Evolutionary conservation across 1,284 basidiomycete species (phyloP), one percentile per base, ranked within the genome.

Genomic region (Cryptococcus maquisensis): DNA sequence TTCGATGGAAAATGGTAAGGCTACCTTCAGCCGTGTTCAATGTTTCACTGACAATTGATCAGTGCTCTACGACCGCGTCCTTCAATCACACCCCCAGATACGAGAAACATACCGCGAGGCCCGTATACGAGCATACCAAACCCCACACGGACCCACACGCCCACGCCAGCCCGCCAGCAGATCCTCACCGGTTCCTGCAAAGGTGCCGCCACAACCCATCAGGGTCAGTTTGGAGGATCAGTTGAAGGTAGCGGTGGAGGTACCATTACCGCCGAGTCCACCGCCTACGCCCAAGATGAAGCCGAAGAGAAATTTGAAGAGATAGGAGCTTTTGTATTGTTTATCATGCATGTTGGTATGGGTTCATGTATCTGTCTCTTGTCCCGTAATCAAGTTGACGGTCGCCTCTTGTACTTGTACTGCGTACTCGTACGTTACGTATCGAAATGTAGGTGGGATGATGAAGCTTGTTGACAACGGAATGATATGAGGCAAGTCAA

Each of bases 1-100:
- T 9, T 48, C 60, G 4, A 67, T 68, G 61, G 60, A 68, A 52
- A 50, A 64, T 40, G 56, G 65, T 67, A 32, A 47, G 63, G 57
- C 24, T 5, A 5, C 21, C 20, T 21, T 13, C 12, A 24, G 24
- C 20, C 20, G 26, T n/a, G 37, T 38, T 1, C 15, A n/a, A 36
- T 47, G 13, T 28, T 7, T 35, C 12, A 12, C n/a, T 47, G 13
- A 47, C 26, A 47, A 6, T 4, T 43, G 20, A 21, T 32, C 49
- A 69, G 67, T 66, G 21, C 41, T 69, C 28, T 48, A 66, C 15
- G 62, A 67, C 35, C 42, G 57, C 6, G 56, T 60, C 8, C 36
- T 67, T 8, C 57, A 57, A 1, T 54, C 57, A 0, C 65, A 69
- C 56, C 67, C 67, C 10, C 40, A 51, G 3, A 56, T 66, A n/a